Conservation (phyloP, 1,284 basidiomycete genomes). For the Mycena sp. region DNA sequence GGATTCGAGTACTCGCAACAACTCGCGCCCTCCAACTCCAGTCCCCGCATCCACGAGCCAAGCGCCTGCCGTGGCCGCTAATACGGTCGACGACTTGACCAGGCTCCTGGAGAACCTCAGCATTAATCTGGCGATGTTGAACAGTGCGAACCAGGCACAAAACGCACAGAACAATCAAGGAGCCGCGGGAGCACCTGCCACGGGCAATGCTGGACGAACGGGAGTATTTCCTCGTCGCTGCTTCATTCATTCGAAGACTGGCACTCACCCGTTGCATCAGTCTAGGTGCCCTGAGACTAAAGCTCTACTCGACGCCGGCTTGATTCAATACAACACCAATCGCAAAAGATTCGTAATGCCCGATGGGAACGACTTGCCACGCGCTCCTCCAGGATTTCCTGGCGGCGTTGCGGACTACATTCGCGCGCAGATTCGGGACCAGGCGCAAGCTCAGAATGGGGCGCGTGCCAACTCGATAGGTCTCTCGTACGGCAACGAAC, state of each 20-base stretch:
- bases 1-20: no score
- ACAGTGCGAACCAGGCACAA: background rate
- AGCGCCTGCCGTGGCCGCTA: background rate
- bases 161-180: background rate
- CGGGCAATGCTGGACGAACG: no score
- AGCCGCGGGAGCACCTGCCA: background rate
- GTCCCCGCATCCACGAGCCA: no score
- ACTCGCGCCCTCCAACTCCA: no score
- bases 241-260: background rate
- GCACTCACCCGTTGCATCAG: background rate
- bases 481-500: background rate
- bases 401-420: slow-evolving; percentile 6
- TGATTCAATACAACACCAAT: background rate
- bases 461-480: background rate
- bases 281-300: background rate
- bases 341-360: background rate
- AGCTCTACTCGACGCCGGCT: background rate
- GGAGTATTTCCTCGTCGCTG: background rate
- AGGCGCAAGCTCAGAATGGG: background rate
- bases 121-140: background rate
- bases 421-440: background rate
- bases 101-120: background rate
- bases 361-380: background rate
- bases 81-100: background rate
- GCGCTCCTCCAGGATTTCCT: background rate